Conservation (phyloP, 2,329 filamentous ascomycete genomes). For the Aspergillus proliferans region DNA sequence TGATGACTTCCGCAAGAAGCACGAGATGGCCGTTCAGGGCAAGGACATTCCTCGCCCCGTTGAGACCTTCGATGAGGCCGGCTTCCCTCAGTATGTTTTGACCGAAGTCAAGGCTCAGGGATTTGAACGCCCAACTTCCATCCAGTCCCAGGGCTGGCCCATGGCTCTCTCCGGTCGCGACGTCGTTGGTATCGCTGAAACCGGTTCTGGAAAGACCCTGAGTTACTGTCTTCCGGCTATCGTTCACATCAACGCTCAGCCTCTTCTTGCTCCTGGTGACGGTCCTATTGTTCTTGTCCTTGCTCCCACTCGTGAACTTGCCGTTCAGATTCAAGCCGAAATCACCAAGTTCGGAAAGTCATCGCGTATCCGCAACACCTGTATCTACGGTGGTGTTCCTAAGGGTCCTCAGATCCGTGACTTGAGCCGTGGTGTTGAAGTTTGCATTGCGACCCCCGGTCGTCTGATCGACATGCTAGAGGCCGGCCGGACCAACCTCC, state of each 20-base stretch:
- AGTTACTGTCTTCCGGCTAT: conserved; percentile 98
- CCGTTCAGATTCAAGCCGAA: conserved; percentile 97
- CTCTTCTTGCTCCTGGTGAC: conserved; percentile 87
- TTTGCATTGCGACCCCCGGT: conserved; percentile 95
- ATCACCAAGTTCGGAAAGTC: conserved; percentile 98
- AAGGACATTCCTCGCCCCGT: conserved; percentile 83
- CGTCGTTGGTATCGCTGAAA: conserved; percentile 98
- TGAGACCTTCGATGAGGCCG: conserved; percentile 94
- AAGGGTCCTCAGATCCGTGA: conserved; percentile 97
- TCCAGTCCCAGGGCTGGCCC: conserved; percentile 97
- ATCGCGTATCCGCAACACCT: conserved; percentile 95
- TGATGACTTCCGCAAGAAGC: conserved; percentile 76
- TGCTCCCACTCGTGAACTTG: conserved; percentile 93
- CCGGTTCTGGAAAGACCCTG: conserved; percentile 96
- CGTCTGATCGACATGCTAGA: conserved; percentile 98
- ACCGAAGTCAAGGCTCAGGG: conserved; percentile 98
- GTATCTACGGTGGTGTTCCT: conserved; percentile 97
- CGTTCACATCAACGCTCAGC: conserved; percentile 98
- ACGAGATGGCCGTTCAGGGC: conserved; percentile 78
- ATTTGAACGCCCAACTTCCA: conserved; percentile 86
- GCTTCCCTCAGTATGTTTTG: conserved; percentile 95
- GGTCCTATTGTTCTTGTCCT: conserved; percentile 95
- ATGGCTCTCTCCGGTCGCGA: conserved; percentile 98
- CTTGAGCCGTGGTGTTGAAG: conserved; percentile 88
- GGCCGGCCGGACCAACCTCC: conserved; percentile 94